Base-by-base conservation (phyloP, 257 asterid species). In the Ilex aquifolium region DNA sequence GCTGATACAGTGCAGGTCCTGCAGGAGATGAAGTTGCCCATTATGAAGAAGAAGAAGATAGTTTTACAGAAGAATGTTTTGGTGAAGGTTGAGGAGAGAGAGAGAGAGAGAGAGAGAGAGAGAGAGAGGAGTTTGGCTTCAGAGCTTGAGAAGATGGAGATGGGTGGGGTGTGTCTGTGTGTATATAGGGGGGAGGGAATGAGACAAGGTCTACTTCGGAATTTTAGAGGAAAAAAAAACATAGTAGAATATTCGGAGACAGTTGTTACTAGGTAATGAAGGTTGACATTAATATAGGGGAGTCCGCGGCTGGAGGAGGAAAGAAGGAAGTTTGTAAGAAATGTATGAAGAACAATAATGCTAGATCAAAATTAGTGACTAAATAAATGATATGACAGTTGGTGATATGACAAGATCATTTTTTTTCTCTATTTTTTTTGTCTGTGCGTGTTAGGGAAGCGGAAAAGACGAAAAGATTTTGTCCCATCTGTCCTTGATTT, bases 11-110 rank as follows among this genome's bases (percentile, higher is more conserved):
- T 65, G 71, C 90, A 21, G 27, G 27, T 21, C 27, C 27, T 21
- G 27, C 27, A 83, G 17, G 90, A 83, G 7, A 66, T 52, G 69
- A 75, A 84, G 70, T 84, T 84, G 13, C 91, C 91, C 91, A 84
- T 84, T 59, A 15, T 10, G 7, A 14, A 49, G 2, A 29, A 55
- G 17, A 31, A 44, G 17, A 29, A 21, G 13, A 21, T 31, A 66
- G 11, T 13, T 60, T 57, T n/a, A 12, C 16, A 64, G 15, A 16
- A 17, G 10, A 6, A 17, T 7, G 31, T 64, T 27, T 36, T 4
- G 2, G 46, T 42, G 42, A 49, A 40, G 31, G 29, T 31, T 48
- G 31, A 44, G n/a, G 16, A 62, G 16, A 12, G 5, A 8, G 27
- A 3, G 27, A 31, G 57, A 61, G 49, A 42, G 42, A n/a, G n/a